A percentile compares a stretch with the other conserved stretches of the same genome.
Conservation (phyloP, 2,329 filamentous ascomycete species). For the Ophiostoma novo-ulmi region DNA sequence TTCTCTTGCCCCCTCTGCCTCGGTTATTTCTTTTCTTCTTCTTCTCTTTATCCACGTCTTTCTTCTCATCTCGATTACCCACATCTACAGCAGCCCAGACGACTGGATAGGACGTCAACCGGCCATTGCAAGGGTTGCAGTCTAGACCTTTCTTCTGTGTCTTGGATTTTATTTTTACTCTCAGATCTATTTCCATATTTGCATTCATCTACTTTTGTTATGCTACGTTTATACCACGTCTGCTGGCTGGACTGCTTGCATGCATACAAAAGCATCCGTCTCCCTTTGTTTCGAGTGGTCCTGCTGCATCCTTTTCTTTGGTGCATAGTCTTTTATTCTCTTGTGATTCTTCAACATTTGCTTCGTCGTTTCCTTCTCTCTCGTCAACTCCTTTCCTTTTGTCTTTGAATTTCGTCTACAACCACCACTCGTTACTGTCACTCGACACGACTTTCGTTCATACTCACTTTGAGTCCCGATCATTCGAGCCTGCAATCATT, state of each 20-base stretch:
- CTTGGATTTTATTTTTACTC: background rate
- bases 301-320: background rate
- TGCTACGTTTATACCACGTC: background rate
- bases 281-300: background rate
- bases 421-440: background rate
- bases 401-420: background rate
- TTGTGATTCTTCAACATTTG: slow-evolving; percentile 25
- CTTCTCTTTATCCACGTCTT: slow-evolving; percentile 23
- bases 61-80: background rate
- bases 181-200: background rate
- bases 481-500: background rate
- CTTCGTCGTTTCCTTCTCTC: slow-evolving; percentile 21
- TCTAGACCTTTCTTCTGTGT: background rate
- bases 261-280: background rate
- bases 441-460: background rate
- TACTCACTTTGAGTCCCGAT: background rate
- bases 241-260: background rate
- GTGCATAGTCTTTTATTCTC: slow-evolving; percentile 8
- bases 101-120: slow-evolving; percentile 8
- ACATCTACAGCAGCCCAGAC: background rate
- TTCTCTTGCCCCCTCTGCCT: background rate
- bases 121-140: background rate
- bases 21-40: background rate
- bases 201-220: background rate
- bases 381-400: background rate